These are phyloP conservation scores for Myxozyma vanderwaltii DNA, from an alignment of 805 yeast species.

Conservation along the genomic window DNA sequence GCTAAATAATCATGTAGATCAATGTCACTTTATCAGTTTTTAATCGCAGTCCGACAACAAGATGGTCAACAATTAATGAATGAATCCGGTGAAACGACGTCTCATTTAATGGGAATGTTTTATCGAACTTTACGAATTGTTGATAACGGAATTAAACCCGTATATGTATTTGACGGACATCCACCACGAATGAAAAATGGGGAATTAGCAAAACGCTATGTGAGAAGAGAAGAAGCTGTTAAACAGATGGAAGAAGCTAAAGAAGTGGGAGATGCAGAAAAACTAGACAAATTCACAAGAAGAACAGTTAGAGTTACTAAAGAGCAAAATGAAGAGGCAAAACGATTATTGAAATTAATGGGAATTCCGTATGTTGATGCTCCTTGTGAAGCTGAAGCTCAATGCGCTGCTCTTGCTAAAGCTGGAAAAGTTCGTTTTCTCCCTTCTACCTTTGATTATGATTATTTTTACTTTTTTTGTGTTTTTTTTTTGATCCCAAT, in stretches of 20 bases:
- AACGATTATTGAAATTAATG: conserved; percentile 76
- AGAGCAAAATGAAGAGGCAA: conserved; percentile 94
- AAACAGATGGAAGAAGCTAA: conserved; percentile 71
- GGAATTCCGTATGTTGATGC: conserved; percentile 94
- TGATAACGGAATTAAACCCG: conserved; percentile 92
- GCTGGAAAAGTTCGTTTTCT: conserved; percentile 59
- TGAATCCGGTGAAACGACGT: conserved; percentile 87
- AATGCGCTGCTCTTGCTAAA: conserved; percentile 89
- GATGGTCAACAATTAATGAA: conserved; percentile 93
- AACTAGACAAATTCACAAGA: conserved; percentile 73
- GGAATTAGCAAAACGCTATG: conserved; percentile 82
- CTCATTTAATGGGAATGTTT: conserved; percentile 95
- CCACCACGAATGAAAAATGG: conserved; percentile 95
- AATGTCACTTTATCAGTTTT: conserved; percentile 93
- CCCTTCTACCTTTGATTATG: no score
- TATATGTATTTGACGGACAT: conserved; percentile 95
- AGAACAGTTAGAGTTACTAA: conserved; percentile 85
- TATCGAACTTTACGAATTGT: conserved; percentile 89
- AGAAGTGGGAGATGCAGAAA: conserved; percentile 80
- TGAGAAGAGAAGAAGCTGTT: conserved; percentile 79
- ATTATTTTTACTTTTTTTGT: background rate
- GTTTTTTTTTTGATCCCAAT: no score
- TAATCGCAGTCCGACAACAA: conserved; percentile 93
- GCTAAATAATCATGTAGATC: conserved; percentile 55
- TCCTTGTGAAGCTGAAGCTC: conserved; percentile 99